Conservation (phyloP, 1,139 yeast species). For the Taphrina populina region DNA sequence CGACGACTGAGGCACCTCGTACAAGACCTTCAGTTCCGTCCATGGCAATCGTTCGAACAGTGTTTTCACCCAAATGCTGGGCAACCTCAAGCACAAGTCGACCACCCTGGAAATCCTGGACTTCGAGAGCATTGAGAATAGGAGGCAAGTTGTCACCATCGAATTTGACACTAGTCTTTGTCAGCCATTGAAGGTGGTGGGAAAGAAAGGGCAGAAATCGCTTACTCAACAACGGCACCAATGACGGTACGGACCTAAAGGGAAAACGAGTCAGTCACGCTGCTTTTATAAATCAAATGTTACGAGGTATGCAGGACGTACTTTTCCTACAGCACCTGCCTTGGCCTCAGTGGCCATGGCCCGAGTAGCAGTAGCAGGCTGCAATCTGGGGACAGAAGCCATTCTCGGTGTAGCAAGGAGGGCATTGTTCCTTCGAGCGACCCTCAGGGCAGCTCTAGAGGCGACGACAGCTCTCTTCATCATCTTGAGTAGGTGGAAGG, state of each 20-base stretch:
- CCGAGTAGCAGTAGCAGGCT: slow-evolving; percentile 8
- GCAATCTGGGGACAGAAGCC: slow-evolving; percentile 11
- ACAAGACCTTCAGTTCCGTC: slow-evolving; percentile 99
- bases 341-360: slow-evolving; percentile 34
- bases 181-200: slow-evolving; percentile 1
- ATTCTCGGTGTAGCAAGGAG: slow-evolving; percentile 12
- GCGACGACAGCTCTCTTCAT: slow-evolving; percentile 19
- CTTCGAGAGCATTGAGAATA: slow-evolving; percentile 91
- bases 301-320: neutral
- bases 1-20: slow-evolving; percentile 88
- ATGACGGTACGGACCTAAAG: slow-evolving; percentile 26
- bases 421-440: slow-evolving; percentile 17
- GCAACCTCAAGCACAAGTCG: slow-evolving; percentile 94
- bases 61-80: slow-evolving; percentile 99
- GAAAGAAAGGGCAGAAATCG: neutral
- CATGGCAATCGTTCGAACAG: slow-evolving; percentile 99
- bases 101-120: slow-evolving; percentile 65
- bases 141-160: slow-evolving; percentile 36
- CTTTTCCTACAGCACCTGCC: slow-evolving; percentile 22
- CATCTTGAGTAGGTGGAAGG: slow-evolving; percentile 2
- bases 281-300: neutral
- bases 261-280: neutral
- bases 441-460: slow-evolving; percentile 20
- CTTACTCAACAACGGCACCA: slow-evolving; percentile 30
- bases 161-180: slow-evolving; percentile 35